Conservation (phyloP, 495 filamentous ascomycete genomes). For the Tuber indicum region DNA sequence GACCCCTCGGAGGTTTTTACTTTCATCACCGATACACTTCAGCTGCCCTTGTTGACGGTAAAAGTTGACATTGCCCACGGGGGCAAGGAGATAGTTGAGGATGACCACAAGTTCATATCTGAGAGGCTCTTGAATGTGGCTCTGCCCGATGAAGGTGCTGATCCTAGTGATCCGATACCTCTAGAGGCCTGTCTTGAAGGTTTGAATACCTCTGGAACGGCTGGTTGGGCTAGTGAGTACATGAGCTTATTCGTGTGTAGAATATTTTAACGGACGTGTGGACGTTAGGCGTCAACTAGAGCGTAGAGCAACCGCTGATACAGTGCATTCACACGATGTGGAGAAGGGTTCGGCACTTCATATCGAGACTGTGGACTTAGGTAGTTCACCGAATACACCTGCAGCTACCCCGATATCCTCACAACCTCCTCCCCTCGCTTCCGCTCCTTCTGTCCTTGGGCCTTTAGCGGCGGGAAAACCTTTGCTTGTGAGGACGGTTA, state of each 20-base stretch:
- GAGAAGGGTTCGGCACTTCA: conserved; percentile 51
- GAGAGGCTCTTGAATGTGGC: conserved; percentile 89
- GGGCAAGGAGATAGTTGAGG: conserved; percentile 69
- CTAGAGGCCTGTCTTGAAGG: conserved; percentile 83
- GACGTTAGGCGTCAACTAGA: conserved; percentile 80
- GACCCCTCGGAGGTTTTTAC: conserved; percentile 93
- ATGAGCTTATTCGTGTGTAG: conserved; percentile 33
- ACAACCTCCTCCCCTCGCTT: conserved; percentile 46
- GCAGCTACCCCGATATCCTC: conserved; percentile 41
- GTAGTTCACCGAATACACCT: conserved; percentile 32
- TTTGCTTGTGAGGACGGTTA: conserved; percentile 41
- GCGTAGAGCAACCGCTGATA: conserved; percentile 53
- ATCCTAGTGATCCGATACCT: conserved; percentile 59
- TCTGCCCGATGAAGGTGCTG: conserved; percentile 56
- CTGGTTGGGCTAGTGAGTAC: background rate
- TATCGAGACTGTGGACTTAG: conserved; percentile 57
- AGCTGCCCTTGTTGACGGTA: conserved; percentile 79
- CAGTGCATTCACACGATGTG: conserved; percentile 51
- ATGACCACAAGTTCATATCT: conserved; percentile 90
- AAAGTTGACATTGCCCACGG: conserved; percentile 94
- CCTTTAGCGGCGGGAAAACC: conserved; percentile 33
- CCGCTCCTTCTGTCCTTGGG: conserved; percentile 41
- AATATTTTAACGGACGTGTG: conserved; percentile 90
- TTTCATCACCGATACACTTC: conserved; percentile 82
- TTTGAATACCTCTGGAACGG: conserved; percentile 10